Conservation (phyloP, 2,329 filamentous ascomycete species). For the Diaporthe sp. region DNA sequence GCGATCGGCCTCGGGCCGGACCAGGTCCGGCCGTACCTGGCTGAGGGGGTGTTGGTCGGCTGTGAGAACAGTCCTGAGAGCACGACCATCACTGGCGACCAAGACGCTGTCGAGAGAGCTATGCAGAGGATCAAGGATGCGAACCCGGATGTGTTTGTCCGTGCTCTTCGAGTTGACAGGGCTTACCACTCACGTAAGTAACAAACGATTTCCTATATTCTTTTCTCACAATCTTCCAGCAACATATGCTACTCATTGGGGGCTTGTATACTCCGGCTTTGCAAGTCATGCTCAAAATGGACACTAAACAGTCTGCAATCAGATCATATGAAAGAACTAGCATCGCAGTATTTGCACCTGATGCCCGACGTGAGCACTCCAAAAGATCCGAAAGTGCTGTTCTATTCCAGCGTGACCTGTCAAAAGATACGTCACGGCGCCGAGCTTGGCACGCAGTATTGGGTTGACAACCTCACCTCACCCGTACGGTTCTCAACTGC, state of each 20-base stretch:
- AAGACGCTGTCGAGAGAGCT: constrained; percentile 45
- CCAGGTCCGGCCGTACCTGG: constrained; percentile 6
- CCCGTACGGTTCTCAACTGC: constrained; percentile 54
- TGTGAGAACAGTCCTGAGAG: constrained; percentile 46
- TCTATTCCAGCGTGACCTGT: constrained; percentile 19
- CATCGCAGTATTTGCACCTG: constrained; percentile 33
- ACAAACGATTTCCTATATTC: too few relatives aligned
- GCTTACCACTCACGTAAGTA: constrained; percentile 42
- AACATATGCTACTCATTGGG: too few relatives aligned
- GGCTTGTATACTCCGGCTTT: constrained; percentile 23
- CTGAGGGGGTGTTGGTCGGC: constrained; percentile 10
- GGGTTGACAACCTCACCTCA: constrained; percentile 43
- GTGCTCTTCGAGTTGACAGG: not conserved
- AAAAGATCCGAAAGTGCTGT: not conserved
- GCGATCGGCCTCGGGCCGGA: constrained; percentile 32
- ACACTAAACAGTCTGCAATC: not conserved
- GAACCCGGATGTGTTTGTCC: not conserved
- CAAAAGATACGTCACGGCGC: not conserved
- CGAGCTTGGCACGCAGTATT: constrained; percentile 45
- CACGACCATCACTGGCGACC: constrained; percentile 53
- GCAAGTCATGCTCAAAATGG: constrained; percentile 38
- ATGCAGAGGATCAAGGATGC: not conserved
- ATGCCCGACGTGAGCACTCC: constrained; percentile 44
- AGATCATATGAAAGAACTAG: constrained; percentile 33
- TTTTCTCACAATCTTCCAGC: too few relatives aligned